Conservation (phyloP, 345 rosid genomes). For the Microthlaspi erraticum region DNA sequence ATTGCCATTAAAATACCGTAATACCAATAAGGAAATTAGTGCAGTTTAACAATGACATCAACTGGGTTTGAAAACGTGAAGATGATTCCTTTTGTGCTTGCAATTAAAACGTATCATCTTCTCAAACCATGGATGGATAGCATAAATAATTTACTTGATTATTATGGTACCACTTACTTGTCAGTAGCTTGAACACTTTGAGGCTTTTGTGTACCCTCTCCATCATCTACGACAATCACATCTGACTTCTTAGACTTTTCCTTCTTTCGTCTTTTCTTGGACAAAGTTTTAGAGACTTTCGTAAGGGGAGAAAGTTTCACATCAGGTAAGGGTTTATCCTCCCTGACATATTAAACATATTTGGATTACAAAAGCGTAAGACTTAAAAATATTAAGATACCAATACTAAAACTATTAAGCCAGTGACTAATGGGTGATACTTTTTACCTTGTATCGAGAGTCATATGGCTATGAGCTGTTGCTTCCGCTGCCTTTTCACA, state of each 20-base stretch:
- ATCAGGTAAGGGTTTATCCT: conserved; percentile 20
- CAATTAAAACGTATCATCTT: no score
- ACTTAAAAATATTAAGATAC: conserved; percentile 5
- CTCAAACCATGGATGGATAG: no score
- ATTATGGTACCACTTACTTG: conserved; percentile 33
- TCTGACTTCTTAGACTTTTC: conserved; percentile 16
- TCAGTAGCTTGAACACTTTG: conserved; percentile 37
- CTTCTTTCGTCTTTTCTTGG: conserved; percentile 36
- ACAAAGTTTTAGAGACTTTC: conserved; percentile 15
- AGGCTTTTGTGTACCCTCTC: conserved; percentile 13
- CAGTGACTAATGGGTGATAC: conserved; percentile 3
- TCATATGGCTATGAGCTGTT: neutral
- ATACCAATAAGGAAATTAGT: no score
- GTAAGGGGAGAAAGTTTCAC: conserved; percentile 5
- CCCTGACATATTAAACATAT: conserved; percentile 25
- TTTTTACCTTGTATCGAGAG: conserved; percentile 16
- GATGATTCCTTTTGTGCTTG: no score
- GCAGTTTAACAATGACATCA: no score
- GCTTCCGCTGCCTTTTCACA: neutral
- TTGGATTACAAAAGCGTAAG: neutral
- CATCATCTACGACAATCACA: conserved; percentile 1
- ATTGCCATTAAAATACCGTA: no score
- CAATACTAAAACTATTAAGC: neutral
- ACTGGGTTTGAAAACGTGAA: no score
- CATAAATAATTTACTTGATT: conserved; percentile 2